Conservation (phyloP, 2,329 filamentous ascomycete genomes). For the Epichloe coenophiala region DNA sequence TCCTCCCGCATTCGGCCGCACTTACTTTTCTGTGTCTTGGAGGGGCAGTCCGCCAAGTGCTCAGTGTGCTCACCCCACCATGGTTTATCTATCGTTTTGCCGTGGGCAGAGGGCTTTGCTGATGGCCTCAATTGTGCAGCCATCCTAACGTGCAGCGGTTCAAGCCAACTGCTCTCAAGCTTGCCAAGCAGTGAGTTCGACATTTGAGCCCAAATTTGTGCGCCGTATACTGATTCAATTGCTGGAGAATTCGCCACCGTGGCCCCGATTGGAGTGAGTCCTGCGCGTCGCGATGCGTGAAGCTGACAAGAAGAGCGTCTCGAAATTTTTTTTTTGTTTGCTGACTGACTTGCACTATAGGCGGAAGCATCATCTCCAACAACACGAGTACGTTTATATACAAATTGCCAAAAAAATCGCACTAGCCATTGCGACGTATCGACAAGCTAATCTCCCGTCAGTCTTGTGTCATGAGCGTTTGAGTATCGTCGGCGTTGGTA, state of each 20-base stretch:
- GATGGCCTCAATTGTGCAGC: slow-evolving; percentile 24
- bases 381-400: slow-evolving; percentile 62
- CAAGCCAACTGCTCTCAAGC: slow-evolving; percentile 85
- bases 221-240: slow-evolving; percentile 5
- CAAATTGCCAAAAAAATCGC: not conserved
- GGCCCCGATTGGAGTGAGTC: slow-evolving; percentile 96
- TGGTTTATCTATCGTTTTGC: slow-evolving; percentile 1
- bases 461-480: slow-evolving; percentile 95
- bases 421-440: too few species aligned
- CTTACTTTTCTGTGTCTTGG: slow-evolving; percentile 10
- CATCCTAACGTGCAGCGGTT: slow-evolving; percentile 94
- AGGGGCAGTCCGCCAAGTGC: slow-evolving; percentile 7
- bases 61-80: slow-evolving; percentile 17
- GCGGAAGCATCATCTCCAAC: slow-evolving; percentile 79
- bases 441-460: slow-evolving; percentile 22
- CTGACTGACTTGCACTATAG: slow-evolving; percentile 27
- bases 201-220: not conserved
- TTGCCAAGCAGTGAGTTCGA: slow-evolving; percentile 75
- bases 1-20: not conserved
- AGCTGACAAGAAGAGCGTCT: not conserved
- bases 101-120: not conserved
- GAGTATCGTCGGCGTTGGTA: slow-evolving; percentile 93
- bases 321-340: too few species aligned
- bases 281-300: slow-evolving; percentile 1
- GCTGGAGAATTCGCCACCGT: slow-evolving; percentile 71